Evolutionary conservation across 345 rosid genomes (phyloP), one percentile per base, ranked within the genome.

Genomic region (Arabidopsis arenosa): DNA sequence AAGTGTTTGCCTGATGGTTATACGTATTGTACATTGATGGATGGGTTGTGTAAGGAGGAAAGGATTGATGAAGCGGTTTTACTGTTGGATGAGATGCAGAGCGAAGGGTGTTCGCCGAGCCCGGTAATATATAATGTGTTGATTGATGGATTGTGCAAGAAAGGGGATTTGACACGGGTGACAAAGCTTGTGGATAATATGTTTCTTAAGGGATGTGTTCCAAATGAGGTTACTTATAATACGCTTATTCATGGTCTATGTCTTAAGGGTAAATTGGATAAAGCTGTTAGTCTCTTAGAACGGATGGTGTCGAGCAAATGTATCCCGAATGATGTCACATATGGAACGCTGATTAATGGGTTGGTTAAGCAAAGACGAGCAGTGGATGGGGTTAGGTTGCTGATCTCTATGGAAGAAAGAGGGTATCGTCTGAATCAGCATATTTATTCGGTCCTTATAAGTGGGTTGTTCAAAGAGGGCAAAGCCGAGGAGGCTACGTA

Each of bases 51-150:
- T 80, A 95, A 88, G 81, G 89, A 76, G 65, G 85, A 79, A 66
- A 86, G 96, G 75, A 84, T 87, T 7, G 91, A 89, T 63, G 99
- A 95, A 82, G 99, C 97, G 0, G 87, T 92, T 78, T 84, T 83
- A 10, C 57, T 95, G 61, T 80, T 95, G 70, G 99, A 92, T 43
- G 99, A 95, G 83, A 95, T 95, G 99, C 97, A 95, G 80, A 77
- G 84, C 45, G 97, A 95, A 69, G 97, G 98, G 9, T 86, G 93
- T 74, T 86, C 88, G 62, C 99, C 97, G 2, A 86, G 54, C 48
- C 52, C 86, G 0, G 84, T 83, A 66, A 87, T 87, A 0, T 92
- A 87, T 63, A 92, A 95, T 71, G 92, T 89, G 43, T 82, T 95
- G 87, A 85, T 92, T 11, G 84, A 88, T 84, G 97, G 91, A 52